Evolutionary conservation across 495 filamentous ascomycete genomes (phyloP), one percentile per base, ranked within the genome.

Genomic region (Aspergillus sclerotioniger): DNA sequence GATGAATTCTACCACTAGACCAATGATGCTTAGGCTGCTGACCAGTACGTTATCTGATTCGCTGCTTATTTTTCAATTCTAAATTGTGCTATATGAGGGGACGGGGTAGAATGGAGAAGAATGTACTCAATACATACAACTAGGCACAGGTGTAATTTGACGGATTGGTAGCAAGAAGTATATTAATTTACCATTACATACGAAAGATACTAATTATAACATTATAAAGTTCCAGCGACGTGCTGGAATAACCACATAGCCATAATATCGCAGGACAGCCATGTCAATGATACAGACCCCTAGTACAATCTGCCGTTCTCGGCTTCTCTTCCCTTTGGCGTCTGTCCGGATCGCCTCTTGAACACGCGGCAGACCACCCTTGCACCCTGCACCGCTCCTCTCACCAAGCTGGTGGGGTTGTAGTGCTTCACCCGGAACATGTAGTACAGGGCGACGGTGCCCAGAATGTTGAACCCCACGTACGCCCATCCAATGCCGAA

Each of bases 1-100:
- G 78, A 81, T 69, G 78, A 80, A 81, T 81, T 81, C 76, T 81
- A 81, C 78, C 78, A 80, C 78, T 80, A 80, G 76, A 80, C 78
- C 78, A 80, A 77, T 77, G 74, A 78, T 77, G 77, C 77, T 71
- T 12, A 6, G 8, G 35, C 1, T 10, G 12, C 29, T 8, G 20
- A 41, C 16, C 50, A 8, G 13, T 12, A 37, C 31, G 29, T 9
- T 15, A 20, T 41, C 16, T 53, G 51, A 53, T 29, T 28, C 25
- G 32, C 16, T 53, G 50, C 6, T 13, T 20, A 13, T 29, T 29
- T n/a, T 21, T 53, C 16, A 39, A n/a, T 6, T 21, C 17, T 25
- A 25, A 25, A 25, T 25, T 25, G 25, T 25, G 25, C 5, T 2
- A 3, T 25, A 25, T 25, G 25, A 25, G 25, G 25, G 25, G 5